A percentile compares a stretch with the other conserved stretches of the same genome.
Conservation (phyloP, 140 eudicot genomes). For the Senecio squalidus region DNA sequence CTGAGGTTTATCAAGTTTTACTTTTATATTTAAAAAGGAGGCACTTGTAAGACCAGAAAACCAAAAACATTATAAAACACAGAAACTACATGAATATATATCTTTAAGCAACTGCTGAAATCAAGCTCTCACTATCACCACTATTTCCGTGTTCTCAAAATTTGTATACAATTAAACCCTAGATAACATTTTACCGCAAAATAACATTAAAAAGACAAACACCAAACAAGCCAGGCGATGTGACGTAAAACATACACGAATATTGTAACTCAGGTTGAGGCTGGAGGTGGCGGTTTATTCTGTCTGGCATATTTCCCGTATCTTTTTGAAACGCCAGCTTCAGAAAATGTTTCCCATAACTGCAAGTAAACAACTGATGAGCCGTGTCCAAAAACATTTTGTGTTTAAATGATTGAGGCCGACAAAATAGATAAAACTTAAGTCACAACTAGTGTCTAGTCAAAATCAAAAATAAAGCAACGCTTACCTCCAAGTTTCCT, state of each 20-base stretch:
- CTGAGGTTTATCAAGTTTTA: too few species aligned
- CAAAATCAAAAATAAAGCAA: neutral
- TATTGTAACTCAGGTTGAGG: slow-evolving; percentile 21
- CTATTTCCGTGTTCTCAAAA: neutral
- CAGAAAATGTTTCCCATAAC: slow-evolving; percentile 78
- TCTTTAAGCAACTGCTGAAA: neutral
- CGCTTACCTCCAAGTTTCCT: slow-evolving; percentile 73
- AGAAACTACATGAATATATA: too few species aligned
- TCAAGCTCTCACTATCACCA: neutral
- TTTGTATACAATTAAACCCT: slow-evolving; percentile 8
- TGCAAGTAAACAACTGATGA: slow-evolving; percentile 11
- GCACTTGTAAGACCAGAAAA: too few species aligned
- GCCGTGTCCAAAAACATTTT: too few species aligned
- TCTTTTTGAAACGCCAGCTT: slow-evolving; percentile 47
- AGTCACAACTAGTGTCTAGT: too few species aligned
- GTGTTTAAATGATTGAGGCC: too few species aligned
- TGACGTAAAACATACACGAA: neutral
- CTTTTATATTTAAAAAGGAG: too few species aligned
- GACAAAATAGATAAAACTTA: too few species aligned
- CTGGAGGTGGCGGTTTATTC: slow-evolving; percentile 14
- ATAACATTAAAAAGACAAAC: neutral
- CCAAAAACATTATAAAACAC: too few species aligned
- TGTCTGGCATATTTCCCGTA: slow-evolving; percentile 42
- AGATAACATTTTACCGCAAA: slow-evolving; percentile 11
- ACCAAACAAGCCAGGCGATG: neutral